A percentile compares a stretch with the other conserved stretches of the same genome.
Conservation (phyloP, 83 land plant species). For the Diphasiastrum complanatum region DNA sequence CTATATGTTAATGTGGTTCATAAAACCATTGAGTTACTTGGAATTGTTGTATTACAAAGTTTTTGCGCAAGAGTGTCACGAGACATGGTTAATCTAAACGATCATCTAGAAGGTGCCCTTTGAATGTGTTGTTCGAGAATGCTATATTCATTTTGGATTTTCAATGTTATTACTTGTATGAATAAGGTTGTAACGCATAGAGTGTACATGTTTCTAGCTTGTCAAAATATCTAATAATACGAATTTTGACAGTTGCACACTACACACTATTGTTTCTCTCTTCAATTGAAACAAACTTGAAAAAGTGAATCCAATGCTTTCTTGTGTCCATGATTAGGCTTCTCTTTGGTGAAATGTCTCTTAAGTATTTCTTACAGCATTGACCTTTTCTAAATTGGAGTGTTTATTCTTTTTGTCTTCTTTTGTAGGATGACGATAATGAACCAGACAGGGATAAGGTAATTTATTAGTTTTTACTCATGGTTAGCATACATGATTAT, state of each 20-base stretch:
- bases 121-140: too few relatives aligned
- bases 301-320: not conserved
- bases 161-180: too few relatives aligned
- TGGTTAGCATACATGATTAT: not conserved
- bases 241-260: not conserved
- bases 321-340: not conserved
- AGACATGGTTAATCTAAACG: too few relatives aligned
- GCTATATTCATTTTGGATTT: too few relatives aligned
- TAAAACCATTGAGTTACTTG: too few relatives aligned
- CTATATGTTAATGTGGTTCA: too few relatives aligned
- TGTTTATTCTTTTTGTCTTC: constrained; percentile 1
- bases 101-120: too few relatives aligned
- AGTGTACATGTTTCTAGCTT: too few relatives aligned
- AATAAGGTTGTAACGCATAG: too few relatives aligned
- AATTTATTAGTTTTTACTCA: not conserved
- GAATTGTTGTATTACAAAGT: too few relatives aligned
- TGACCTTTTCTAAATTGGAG: not conserved
- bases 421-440: constrained; percentile 84
- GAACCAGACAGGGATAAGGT: constrained; percentile 98
- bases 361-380: not conserved
- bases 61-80: too few relatives aligned
- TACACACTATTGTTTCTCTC: not conserved
- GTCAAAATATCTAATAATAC: too few relatives aligned
- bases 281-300: not conserved
- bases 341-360: not conserved